Evolutionary conservation across 148 eudicot species (phyloP).

Genomic region (Chenopodium berlandieri): DNA sequence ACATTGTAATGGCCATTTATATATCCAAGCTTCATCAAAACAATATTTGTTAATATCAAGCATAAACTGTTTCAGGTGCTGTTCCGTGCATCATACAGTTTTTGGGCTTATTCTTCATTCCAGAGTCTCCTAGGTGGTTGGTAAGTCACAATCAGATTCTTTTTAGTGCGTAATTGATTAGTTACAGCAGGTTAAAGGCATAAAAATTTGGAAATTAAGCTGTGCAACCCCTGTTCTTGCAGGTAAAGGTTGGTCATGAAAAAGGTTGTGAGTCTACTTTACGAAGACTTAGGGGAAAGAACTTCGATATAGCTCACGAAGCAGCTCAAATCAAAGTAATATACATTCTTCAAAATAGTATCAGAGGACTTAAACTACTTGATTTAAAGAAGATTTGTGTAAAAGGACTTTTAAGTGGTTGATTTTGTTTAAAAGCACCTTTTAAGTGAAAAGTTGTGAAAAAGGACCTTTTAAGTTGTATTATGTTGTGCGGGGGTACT

Average conservation of each 20-base stretch:
- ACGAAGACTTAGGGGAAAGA: slow-evolving; percentile 54
- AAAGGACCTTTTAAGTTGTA: no score
- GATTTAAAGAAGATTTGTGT: no score
- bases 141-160: slow-evolving; percentile 30
- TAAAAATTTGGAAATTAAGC: neutral
- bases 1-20: neutral
- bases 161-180: neutral
- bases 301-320: slow-evolving; percentile 49
- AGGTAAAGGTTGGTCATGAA: slow-evolving; percentile 56
- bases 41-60: neutral
- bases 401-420: no score
- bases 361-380: no score
- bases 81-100: slow-evolving; percentile 50
- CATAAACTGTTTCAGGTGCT: slow-evolving; percentile 36
- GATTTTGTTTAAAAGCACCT: no score
- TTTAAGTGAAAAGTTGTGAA: no score
- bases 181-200: neutral
- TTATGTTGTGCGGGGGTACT: no score
- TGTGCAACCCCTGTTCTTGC: slow-evolving; percentile 17
- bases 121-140: slow-evolving; percentile 79
- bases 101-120: slow-evolving; percentile 47
- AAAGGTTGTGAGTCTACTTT: slow-evolving; percentile 42
- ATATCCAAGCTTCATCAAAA: neutral
- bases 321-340: slow-evolving; percentile 64
- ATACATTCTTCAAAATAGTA: neutral